Conservation (phyloP, 805 yeast species). For the Groenewaldozyma tartarivorans region DNA sequence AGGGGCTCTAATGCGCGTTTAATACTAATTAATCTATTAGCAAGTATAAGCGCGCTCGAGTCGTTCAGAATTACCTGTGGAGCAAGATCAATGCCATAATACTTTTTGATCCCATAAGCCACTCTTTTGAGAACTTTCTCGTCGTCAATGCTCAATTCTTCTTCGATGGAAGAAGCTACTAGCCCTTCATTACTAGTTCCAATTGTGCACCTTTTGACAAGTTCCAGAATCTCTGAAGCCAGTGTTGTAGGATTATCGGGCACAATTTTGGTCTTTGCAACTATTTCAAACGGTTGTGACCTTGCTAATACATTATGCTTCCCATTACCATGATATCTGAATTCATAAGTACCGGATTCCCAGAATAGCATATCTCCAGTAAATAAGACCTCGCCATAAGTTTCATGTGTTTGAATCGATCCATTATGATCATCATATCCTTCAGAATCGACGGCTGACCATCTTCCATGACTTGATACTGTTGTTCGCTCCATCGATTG, state of each 20-base stretch:
- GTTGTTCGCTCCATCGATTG: conserved; percentile 48
- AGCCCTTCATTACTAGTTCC: conserved; percentile 17
- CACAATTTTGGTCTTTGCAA: conserved; percentile 28
- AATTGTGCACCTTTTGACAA: conserved; percentile 16
- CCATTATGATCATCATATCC: conserved; percentile 24
- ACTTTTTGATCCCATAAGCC: conserved; percentile 20
- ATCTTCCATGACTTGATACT: conserved; percentile 55
- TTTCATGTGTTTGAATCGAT: conserved; percentile 10
- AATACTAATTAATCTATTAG: conserved; percentile 21
- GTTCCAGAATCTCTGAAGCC: conserved; percentile 24
- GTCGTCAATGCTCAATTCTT: conserved; percentile 14
- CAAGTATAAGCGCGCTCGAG: conserved; percentile 23
- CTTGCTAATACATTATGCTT: conserved; percentile 61
- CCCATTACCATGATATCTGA: conserved; percentile 58
- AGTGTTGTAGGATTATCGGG: conserved; percentile 22
- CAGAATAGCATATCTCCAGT: conserved; percentile 41
- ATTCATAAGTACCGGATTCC: conserved; percentile 65
- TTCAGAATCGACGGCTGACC: conserved; percentile 40
- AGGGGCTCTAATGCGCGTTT: conserved; percentile 25
- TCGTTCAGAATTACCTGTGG: conserved; percentile 35
- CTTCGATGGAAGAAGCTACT: conserved; percentile 12
- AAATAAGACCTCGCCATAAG: conserved; percentile 43
- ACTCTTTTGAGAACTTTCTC: conserved; percentile 17
- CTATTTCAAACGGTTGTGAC: conserved; percentile 58
- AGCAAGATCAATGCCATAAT: conserved; percentile 30